A percentile compares a stretch with the other conserved stretches of the same genome.
Evolutionary conservation across 345 rosid genomes (phyloP).

Genomic region (Rhizophora mangle): DNA sequence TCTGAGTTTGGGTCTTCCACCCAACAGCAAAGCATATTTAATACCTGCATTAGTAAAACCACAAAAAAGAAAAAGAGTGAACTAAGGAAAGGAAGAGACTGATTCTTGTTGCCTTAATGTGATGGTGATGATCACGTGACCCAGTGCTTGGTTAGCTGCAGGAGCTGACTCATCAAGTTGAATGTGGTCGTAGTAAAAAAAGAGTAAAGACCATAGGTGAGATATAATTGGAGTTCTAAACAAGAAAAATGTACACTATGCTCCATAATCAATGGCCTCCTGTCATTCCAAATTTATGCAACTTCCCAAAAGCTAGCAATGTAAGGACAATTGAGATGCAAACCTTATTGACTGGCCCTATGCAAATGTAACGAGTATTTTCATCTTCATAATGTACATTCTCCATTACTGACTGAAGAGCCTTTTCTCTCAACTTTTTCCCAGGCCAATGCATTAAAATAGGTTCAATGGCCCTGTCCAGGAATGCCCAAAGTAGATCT

Average conservation of each 20-base stretch:
- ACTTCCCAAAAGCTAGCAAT: not conserved
- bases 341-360: constrained; percentile 98
- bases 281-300: not conserved
- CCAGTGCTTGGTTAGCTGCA: not conserved
- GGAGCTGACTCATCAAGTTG: constrained; percentile 1
- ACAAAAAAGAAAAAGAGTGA: constrained; percentile 7
- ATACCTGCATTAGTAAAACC: constrained; percentile 40
- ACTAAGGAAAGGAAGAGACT: not conserved
- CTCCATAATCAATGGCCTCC: not conserved
- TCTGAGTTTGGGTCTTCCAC: constrained; percentile 96
- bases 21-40: constrained; percentile 99
- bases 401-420: constrained; percentile 53
- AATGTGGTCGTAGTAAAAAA: not conserved
- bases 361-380: constrained; percentile 86
- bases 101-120: not conserved
- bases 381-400: constrained; percentile 95
- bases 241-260: not conserved
- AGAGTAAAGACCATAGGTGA: not conserved
- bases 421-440: constrained; percentile 82
- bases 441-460: constrained; percentile 86
- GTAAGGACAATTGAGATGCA: constrained; percentile 17
- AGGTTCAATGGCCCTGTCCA: constrained; percentile 71
- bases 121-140: not conserved
- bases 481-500: constrained; percentile 81
- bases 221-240: not conserved